Evolutionary conservation across 1,284 basidiomycete genomes (phyloP), one percentile per base, ranked within the genome.

Genomic region (Ceratobasidium sp.): DNA sequence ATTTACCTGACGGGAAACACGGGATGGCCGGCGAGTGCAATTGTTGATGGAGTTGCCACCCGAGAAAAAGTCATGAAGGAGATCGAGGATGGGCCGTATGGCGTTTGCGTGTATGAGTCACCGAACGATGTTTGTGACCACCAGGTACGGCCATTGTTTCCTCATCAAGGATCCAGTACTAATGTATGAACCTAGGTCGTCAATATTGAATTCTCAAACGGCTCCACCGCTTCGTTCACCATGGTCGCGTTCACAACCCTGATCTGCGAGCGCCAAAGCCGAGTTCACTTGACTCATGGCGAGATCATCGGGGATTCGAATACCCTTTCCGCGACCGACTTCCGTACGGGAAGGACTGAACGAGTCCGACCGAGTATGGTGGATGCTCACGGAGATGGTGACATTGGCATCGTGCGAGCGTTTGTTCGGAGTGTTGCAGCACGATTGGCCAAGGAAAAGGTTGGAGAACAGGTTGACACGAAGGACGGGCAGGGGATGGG

Each of bases 291-390:
- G 76, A 89, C 89, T 1, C 85, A 91, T 73, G 92, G 92, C 16
- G 93, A 95, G 80, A 88, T 95, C 73, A 83, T 94, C 23, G 93
- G 93, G 21, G 87, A 95, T 80, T 93, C 93, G 92, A 80, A 75
- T 21, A 84, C 82, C 1, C 93, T 92, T 78, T 90, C 87, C 23
- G 87, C 92, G n/a, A 90, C 87, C 36, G 88, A 94, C 81, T 95
- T 94, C 80, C 84, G 87, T 60, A 88, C 87, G 32, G 53, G 53
- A 10, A 57, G 34, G 30, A 34, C 34, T 12, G 46, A 62, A 26
- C 70, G 70, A 9, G 16, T 39, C n/a, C 46, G 59, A 18, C 59
- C 70, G 16, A 64, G 70, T 41, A 53, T 21, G 8, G 1, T 72
- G 23, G 70, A 61, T 46, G 48, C 70, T 6, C 93, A 94, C 77